Base-by-base conservation (phyloP, 2,329 filamentous ascomycete species). In the Myriangium duriaei region DNA sequence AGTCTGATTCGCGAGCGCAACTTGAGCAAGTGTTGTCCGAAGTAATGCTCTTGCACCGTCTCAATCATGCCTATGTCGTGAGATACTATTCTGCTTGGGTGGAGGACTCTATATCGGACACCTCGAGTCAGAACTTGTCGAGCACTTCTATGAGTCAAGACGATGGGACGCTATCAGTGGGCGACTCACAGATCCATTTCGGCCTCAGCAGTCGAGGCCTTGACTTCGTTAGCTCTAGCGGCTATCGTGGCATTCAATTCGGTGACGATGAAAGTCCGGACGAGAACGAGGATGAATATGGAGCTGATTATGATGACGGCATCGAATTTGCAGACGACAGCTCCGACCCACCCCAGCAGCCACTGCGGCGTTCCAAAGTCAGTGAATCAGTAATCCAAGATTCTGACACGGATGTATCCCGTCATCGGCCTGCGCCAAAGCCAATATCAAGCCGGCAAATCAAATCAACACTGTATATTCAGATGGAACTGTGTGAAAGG, bases 401-500 rank as follows among this genome's bases (percentile, higher is more conserved):
- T 34, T 30, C 31, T 1, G 28, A 31, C 10, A 38, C 37, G n/a
- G 34, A 37, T 6, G 35, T 38, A 4, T 39, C 43, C 5, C 16
- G 30, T 4, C 32, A 11, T 9, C 56, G 64, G 9, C 56, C 59
- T 32, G 58, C 60, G 36, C 68, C 67, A 12, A 63, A 62, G 37
- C 68, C 67, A 11, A 59, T 61, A 39, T 62, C 64, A 13, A 47
- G 44, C 39, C 66, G 71, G 30, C 62, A 73, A 3, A 71, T 73
- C 43, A 74, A 73, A 37, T 87, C 81, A 0, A 79, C 87, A 5
- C 69, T 98, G 30, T 98, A 95, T 56, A 96, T 98, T 40, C 91
- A 93, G 43, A 98, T 98, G 91, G 91, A 98, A 55, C 93, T 95
- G 49, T 98, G 91, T 53, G 88, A 96, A 56, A 91, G 88, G 54